Conservation (phyloP, 495 filamentous ascomycete species). For the Tuber microsphaerosporum region DNA sequence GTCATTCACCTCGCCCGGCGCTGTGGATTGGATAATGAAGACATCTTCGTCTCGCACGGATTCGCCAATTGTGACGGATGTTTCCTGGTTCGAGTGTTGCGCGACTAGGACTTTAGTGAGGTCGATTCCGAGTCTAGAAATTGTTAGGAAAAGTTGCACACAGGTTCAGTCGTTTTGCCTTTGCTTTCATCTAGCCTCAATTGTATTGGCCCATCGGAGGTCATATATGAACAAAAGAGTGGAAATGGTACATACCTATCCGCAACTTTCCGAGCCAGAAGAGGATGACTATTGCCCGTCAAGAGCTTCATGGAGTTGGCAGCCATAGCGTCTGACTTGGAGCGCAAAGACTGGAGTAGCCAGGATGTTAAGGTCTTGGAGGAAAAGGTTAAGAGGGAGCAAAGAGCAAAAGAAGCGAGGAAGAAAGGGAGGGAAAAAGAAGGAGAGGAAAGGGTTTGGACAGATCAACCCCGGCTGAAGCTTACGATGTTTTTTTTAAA, state of each 20-base stretch:
- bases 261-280: conserved; percentile 80
- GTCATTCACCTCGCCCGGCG: conserved; percentile 95
- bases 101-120: conserved; percentile 86
- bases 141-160: neutral
- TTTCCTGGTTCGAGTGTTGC: conserved; percentile 97
- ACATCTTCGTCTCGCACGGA: conserved; percentile 97
- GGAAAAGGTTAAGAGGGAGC: neutral
- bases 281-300: conserved; percentile 90
- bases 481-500: neutral
- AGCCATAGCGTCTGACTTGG: conserved; percentile 40
- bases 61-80: conserved; percentile 92
- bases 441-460: neutral
- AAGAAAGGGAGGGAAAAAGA: conserved; percentile 10
- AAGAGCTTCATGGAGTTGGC: conserved; percentile 89
- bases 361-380: neutral
- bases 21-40: conserved; percentile 93
- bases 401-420: neutral
- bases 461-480: neutral
- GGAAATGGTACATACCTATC: conserved; percentile 59
- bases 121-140: conserved; percentile 76
- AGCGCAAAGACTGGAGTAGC: neutral
- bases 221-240: neutral
- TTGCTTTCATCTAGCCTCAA: neutral
- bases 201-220: neutral
- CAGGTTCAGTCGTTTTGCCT: neutral